phyloP scores from a whole-genome alignment of 208 protist species.

The Tetramitus jugosus region DNA sequence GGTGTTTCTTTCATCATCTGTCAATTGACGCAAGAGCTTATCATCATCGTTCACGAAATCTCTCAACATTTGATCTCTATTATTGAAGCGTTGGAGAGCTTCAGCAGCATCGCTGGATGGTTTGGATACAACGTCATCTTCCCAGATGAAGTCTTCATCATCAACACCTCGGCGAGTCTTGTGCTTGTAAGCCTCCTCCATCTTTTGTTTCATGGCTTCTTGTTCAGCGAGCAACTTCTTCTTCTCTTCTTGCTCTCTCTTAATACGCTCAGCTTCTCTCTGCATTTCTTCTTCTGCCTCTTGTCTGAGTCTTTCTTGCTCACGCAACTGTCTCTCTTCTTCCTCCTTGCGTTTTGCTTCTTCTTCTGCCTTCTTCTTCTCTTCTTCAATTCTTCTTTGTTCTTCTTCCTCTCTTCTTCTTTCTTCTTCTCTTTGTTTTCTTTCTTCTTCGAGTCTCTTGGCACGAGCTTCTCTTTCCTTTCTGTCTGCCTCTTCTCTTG shows the following conservation, averaged over 20 bases:
- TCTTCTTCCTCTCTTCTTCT: background rate
- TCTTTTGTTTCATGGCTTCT: background rate
- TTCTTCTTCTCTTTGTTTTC: constrained; percentile 13
- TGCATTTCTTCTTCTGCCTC: background rate
- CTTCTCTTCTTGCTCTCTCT: background rate
- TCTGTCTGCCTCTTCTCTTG: background rate
- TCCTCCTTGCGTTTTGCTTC: background rate
- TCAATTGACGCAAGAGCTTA: background rate
- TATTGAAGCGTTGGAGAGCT: background rate
- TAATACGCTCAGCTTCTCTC: background rate
- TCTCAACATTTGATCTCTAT: no score
- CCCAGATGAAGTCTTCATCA: background rate
- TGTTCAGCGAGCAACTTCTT: background rate
- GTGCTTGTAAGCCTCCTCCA: background rate
- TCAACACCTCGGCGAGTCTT: background rate
- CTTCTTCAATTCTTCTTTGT: constrained; percentile 3
- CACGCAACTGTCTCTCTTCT: background rate
- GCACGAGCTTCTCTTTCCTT: background rate
- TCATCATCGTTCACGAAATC: constrained; percentile 22
- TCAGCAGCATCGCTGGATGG: background rate
- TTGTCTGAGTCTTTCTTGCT: background rate
- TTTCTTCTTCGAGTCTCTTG: no score
- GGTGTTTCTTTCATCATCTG: constrained; percentile 47
- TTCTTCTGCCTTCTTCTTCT: background rate
- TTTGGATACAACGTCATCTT: background rate